These are phyloP conservation scores for Styphnolobium japonicum DNA, from an alignment of 306 rosid species.

Conservation along the genomic window DNA sequence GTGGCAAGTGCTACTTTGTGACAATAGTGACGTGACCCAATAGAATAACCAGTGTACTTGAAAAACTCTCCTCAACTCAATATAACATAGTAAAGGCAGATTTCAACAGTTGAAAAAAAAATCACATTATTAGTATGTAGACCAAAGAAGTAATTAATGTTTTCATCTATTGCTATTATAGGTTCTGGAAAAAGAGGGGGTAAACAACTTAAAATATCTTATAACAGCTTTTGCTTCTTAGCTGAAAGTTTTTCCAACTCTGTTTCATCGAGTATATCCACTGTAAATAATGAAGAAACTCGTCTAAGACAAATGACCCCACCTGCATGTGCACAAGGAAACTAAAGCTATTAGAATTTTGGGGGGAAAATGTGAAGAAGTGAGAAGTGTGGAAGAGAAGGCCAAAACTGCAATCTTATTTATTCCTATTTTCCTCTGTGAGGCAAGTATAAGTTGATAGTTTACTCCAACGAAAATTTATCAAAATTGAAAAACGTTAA, in stretches of 20 bases:
- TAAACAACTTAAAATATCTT: background rate
- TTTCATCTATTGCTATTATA: background rate
- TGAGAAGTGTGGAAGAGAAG: background rate
- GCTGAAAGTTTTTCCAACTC: background rate
- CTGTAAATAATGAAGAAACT: background rate
- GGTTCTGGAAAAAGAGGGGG: background rate
- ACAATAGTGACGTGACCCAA: no score
- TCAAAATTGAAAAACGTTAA: no score
- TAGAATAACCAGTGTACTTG: no score
- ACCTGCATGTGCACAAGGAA: slow-evolving; percentile 17
- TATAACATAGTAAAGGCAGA: no score
- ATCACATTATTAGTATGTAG: no score
- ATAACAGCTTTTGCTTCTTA: background rate
- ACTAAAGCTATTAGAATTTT: background rate
- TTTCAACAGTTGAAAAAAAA: no score
- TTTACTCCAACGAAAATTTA: no score
- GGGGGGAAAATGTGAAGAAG: background rate
- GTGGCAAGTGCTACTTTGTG: no score
- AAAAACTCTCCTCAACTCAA: no score
- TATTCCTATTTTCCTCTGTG: no score
- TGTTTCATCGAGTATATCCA: background rate
- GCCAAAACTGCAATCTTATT: background rate
- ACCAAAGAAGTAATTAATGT: background rate
- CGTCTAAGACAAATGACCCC: background rate
- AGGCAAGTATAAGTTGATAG: no score